phyloP scores from a whole-genome alignment of 2,329 filamentous ascomycete species.

The Exophiala aquamarina region DNA sequence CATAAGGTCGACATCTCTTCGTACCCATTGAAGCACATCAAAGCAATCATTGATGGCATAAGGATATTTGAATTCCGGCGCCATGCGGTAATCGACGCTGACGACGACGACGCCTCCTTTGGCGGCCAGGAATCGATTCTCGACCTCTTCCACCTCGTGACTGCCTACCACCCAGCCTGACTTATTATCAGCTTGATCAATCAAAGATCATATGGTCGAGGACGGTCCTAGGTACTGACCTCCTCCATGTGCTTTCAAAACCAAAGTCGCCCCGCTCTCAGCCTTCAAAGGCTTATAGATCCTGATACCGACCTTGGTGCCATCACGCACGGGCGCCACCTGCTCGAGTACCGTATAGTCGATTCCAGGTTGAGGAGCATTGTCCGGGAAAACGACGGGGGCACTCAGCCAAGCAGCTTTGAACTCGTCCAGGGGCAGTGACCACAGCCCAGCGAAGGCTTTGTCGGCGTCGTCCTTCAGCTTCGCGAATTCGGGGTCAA shows the following conservation, averaged over 20 bases:
- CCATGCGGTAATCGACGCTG: conserved; percentile 13
- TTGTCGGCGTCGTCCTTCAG: conserved; percentile 1
- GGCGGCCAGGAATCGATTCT: conserved; percentile 12
- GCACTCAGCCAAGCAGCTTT: conserved; percentile 4
- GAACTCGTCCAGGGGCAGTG: conserved; percentile 8
- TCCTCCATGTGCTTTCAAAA: conserved; percentile 24
- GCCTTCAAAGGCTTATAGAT: conserved; percentile 13
- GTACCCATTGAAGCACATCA: conserved; percentile 14
- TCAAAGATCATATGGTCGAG: too few relatives aligned
- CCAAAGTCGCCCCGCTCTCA: conserved; percentile 1
- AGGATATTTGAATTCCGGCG: conserved; percentile 14
- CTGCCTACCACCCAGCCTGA: conserved; percentile 22
- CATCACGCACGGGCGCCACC: conserved; percentile 18
- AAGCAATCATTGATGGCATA: conserved; percentile 12
- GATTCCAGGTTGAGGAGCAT: conserved; percentile 1
- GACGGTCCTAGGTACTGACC: too few relatives aligned
- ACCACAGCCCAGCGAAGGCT: conserved; percentile 1
- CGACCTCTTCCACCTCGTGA: conserved; percentile 19
- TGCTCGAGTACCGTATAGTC: conserved; percentile 2
- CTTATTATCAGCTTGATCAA: too few relatives aligned
- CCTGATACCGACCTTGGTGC: conserved; percentile 19
- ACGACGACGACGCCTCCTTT: conserved; percentile 11
- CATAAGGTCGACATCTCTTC: background rate
- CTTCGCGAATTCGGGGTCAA: conserved; percentile 1
- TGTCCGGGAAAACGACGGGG: conserved; percentile 1